Conservation (phyloP, 2,329 filamentous ascomycete species). For the Emydomyces testavorans region DNA sequence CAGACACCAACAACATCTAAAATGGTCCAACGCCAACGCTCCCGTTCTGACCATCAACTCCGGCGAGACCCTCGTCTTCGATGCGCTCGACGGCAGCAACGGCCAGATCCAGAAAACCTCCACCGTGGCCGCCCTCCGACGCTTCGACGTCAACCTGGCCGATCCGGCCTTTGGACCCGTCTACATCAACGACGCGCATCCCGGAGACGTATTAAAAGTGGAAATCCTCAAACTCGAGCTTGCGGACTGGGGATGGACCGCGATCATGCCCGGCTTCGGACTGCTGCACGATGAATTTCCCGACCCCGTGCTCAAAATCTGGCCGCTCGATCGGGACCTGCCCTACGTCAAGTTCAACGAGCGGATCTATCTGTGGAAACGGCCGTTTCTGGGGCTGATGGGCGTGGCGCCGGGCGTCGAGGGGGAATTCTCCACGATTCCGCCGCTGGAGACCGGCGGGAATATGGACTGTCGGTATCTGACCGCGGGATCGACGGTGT, state of each 20-base stretch:
- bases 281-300: constrained; percentile 41
- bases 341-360: constrained; percentile 38
- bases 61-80: constrained; percentile 39
- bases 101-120: constrained; percentile 40
- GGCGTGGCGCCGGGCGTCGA: constrained; percentile 39
- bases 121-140: constrained; percentile 30
- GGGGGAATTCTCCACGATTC: constrained; percentile 41
- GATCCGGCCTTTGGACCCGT: constrained; percentile 45
- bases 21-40: constrained; percentile 39
- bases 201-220: constrained; percentile 43
- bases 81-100: constrained; percentile 41
- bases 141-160: constrained; percentile 33
- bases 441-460: constrained; percentile 43
- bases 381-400: constrained; percentile 44
- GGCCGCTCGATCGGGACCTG: constrained; percentile 34
- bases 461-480: constrained; percentile 46
- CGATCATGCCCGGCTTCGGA: constrained; percentile 42
- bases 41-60: constrained; percentile 40
- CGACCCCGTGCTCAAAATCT: constrained; percentile 38
- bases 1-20: constrained; percentile 33
- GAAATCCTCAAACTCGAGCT: constrained; percentile 40
- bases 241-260: constrained; percentile 43
- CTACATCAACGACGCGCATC: constrained; percentile 39
- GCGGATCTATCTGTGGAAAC: constrained; percentile 40
- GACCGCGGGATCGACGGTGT: constrained; percentile 38